phyloP scores from a whole-genome alignment of 2,329 filamentous ascomycete species.

The Xylariaceae sp. region DNA sequence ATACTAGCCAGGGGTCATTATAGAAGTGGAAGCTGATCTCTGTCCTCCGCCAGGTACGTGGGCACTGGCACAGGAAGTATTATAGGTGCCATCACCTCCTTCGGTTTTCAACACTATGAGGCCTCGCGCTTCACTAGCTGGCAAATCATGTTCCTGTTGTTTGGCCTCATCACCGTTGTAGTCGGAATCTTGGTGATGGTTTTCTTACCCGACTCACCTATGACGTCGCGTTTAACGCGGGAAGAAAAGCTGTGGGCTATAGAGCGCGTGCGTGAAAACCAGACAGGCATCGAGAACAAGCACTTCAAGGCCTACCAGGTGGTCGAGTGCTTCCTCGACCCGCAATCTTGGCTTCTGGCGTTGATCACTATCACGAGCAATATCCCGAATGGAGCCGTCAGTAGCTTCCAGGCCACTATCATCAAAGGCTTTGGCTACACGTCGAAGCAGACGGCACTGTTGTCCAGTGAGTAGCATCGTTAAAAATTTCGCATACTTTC shows the following conservation, averaged over 20 bases:
- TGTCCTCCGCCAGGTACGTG: too few relatives aligned
- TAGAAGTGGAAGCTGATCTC: too few relatives aligned
- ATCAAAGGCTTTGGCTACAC: slow-evolving; percentile 39
- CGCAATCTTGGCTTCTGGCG: slow-evolving; percentile 20
- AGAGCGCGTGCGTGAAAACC: slow-evolving; percentile 22
- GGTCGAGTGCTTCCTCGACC: slow-evolving; percentile 19
- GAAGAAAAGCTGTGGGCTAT: slow-evolving; percentile 22
- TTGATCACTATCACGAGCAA: slow-evolving; percentile 17
- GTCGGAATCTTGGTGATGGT: slow-evolving; percentile 16
- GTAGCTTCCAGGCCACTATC: slow-evolving; percentile 38
- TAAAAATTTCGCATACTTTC: too few relatives aligned
- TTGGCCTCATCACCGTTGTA: slow-evolving; percentile 31
- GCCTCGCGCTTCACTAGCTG: slow-evolving; percentile 38
- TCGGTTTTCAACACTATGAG: slow-evolving; percentile 44
- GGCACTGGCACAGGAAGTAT: slow-evolving; percentile 39
- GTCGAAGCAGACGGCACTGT: slow-evolving; percentile 36
- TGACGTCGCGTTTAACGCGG: slow-evolving; percentile 18
- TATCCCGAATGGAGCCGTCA: slow-evolving; percentile 35
- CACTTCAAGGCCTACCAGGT: slow-evolving; percentile 21
- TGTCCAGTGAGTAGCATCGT: too few relatives aligned
- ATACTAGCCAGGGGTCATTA: too few relatives aligned
- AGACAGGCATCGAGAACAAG: slow-evolving; percentile 25
- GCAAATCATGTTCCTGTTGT: slow-evolving; percentile 48
- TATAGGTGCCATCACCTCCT: slow-evolving; percentile 35
- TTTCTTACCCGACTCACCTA: slow-evolving; percentile 22